A percentile compares a stretch with the other conserved stretches of the same genome.
Evolutionary conservation across 139 green algal species (phyloP).

Genomic region (Picochlorum sp.): DNA sequence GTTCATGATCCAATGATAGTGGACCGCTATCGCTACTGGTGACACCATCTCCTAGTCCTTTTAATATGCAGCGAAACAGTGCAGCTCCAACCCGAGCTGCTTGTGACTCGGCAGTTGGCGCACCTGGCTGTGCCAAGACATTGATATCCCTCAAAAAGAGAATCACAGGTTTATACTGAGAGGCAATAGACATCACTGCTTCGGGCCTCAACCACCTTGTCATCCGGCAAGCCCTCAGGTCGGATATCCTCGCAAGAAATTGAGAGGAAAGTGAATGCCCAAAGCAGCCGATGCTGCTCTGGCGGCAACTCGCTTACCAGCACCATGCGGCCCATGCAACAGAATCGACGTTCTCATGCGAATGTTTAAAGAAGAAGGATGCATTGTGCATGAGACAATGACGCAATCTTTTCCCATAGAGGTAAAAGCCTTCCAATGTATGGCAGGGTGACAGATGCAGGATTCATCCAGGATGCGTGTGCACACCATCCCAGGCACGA

Average conservation of each 20-base stretch:
- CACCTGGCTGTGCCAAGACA: slow-evolving; percentile 16
- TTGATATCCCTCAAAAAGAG: slow-evolving; percentile 45
- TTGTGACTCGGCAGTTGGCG: slow-evolving; percentile 9
- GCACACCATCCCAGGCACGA: neutral
- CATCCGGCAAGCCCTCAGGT: slow-evolving; percentile 19
- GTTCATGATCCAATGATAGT: neutral
- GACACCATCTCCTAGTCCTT: slow-evolving; percentile 6
- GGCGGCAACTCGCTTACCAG: slow-evolving; percentile 42
- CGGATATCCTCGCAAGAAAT: slow-evolving; percentile 52
- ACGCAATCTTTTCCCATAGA: slow-evolving; percentile 19
- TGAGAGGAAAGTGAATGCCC: slow-evolving; percentile 53
- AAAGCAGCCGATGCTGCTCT: slow-evolving; percentile 54
- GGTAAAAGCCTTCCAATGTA: slow-evolving; percentile 1
- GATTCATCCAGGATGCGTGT: neutral
- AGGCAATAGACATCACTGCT: slow-evolving; percentile 36
- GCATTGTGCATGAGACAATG: slow-evolving; percentile 26
- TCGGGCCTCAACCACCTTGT: slow-evolving; percentile 36
- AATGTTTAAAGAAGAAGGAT: slow-evolving; percentile 27
- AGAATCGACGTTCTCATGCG: slow-evolving; percentile 43
- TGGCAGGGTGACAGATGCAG: neutral
- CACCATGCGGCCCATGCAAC: slow-evolving; percentile 51
- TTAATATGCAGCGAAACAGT: slow-evolving; percentile 26
- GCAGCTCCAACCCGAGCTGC: slow-evolving; percentile 23
- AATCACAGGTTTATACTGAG: slow-evolving; percentile 44
- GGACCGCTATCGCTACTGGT: neutral